Conservation (phyloP, 768 basidiomycete species). For the Gautieria morchelliformis region DNA sequence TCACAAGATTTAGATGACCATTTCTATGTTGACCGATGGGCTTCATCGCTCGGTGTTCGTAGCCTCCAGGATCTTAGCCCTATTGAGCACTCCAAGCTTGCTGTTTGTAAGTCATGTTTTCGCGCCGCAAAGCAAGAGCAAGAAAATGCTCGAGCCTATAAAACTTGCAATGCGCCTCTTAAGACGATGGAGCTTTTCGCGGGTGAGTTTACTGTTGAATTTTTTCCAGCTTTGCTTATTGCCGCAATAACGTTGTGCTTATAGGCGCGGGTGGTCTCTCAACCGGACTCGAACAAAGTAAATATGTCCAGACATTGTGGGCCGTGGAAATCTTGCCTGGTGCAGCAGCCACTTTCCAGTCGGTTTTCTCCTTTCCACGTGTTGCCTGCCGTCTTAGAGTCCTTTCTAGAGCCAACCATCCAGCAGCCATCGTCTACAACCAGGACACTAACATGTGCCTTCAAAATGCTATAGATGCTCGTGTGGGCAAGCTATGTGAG, state of each 20-base stretch:
- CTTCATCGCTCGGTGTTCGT: constrained; percentile 13
- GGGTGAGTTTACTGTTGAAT: constrained; percentile 30
- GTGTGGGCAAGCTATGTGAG: constrained; percentile 30
- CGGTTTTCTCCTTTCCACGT: constrained; percentile 12
- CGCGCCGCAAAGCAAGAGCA: constrained; percentile 16
- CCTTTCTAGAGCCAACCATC: constrained; percentile 49
- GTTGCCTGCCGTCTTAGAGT: not conserved
- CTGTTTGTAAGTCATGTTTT: constrained; percentile 32
- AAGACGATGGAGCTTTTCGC: constrained; percentile 60
- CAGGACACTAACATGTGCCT: constrained; percentile 54
- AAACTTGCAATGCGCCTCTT: constrained; percentile 33
- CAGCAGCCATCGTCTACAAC: constrained; percentile 49
- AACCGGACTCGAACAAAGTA: constrained; percentile 52
- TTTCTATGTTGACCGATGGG: constrained; percentile 39
- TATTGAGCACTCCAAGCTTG: constrained; percentile 15
- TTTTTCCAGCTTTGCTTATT: not conserved
- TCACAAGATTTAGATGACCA: constrained; percentile 29
- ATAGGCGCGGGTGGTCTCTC: constrained; percentile 70
- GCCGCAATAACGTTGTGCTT: not conserved
- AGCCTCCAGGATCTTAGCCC: not conserved
- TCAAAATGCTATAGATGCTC: constrained; percentile 42
- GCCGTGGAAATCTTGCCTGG: constrained; percentile 58
- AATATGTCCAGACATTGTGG: constrained; percentile 54
- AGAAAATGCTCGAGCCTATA: constrained; percentile 19
- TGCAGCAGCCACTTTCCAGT: constrained; percentile 60